Percentiles rank a stretch among this genome's conserved stretches.
phyloP scores from a whole-genome alignment of 495 filamentous ascomycete genomes.

The Parathielavia hyrcaniae region DNA sequence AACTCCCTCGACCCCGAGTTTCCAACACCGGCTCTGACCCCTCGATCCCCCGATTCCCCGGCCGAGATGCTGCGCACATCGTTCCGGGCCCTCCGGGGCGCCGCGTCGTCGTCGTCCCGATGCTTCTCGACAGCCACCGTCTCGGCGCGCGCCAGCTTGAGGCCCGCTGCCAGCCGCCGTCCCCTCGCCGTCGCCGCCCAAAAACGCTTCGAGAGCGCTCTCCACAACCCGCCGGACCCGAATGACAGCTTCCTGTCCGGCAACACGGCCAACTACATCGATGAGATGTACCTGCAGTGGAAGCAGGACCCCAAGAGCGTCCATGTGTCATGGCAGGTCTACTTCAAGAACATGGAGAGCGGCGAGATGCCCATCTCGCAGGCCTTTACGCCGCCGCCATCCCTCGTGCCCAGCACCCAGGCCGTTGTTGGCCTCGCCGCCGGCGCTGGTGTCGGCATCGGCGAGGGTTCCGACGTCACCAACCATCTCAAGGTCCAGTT shows the following conservation, averaged over 20 bases:
- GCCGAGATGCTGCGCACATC: constrained; percentile 49
- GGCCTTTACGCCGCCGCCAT: constrained; percentile 93
- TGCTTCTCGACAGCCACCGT: constrained; percentile 43
- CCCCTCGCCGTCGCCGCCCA: constrained; percentile 47
- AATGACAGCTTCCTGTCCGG: constrained; percentile 93
- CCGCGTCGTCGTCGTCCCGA: constrained; percentile 27
- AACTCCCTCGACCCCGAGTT: constrained; percentile 11
- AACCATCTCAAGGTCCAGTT: constrained; percentile 99
- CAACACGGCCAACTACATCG: constrained; percentile 95
- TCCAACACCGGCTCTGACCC: not conserved
- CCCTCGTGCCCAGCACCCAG: constrained; percentile 70
- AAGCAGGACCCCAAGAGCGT: constrained; percentile 88
- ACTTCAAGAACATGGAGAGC: constrained; percentile 98
- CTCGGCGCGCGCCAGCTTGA: constrained; percentile 29
- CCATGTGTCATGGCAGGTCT: constrained; percentile 97
- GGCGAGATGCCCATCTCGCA: constrained; percentile 96
- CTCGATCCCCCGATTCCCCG: constrained; percentile 15
- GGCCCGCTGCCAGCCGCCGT: constrained; percentile 39
- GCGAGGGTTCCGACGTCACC: constrained; percentile 74
- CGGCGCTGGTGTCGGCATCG: constrained; percentile 57
- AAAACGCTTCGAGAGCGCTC: constrained; percentile 44
- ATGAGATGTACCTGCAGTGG: constrained; percentile 99
- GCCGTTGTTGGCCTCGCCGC: constrained; percentile 73
- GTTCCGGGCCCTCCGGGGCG: constrained; percentile 30
- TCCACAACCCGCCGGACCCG: constrained; percentile 54